Evolutionary conservation across 73 alveolate species (phyloP), one percentile per base, ranked within the genome.

Genomic region (Stentor coeruleus): DNA sequence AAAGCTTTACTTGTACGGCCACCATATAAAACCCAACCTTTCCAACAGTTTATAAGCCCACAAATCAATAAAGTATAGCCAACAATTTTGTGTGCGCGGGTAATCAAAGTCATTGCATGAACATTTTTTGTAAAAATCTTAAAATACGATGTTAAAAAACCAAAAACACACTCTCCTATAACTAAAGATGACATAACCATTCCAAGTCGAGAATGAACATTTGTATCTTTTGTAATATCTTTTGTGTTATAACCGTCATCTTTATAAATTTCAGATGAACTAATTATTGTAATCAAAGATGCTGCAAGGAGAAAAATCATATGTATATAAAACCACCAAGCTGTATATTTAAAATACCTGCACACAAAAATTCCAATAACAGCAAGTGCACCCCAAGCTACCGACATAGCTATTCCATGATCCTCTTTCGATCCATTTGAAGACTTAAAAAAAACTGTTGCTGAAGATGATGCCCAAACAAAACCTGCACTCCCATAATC

Each of bases 21-120:
- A 26, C 37, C 79, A 66, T 66, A 66, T 33, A 66, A 66, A 11
- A 28, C 79, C 79, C 79, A 66, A 15, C 79, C 79, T 28, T 28
- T 20, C 37, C 37, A 20, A 66, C 37, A 20, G 37, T 66, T 66
- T 26, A 26, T 15, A 66, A 66, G 79, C n/a, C 40, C 79, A 20
- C 49, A 20, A 33, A 66, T 66, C 2, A 66, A 66, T 2, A 66
- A 66, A 20, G 40, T 40, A 20, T 31, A 66, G 20, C 79, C 79
- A 31, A 66, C 79, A 1, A 33, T 40, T 31, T 33, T 37, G 33
- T 66, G 79, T 31, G 37, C n/a, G n/a, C 37, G n/a, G n/a, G 26
- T 66, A 20, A 31, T 15, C n/a, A 20, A 26, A 66, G 39, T 14
- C n/a, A 33, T 66, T 11, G 79, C 2, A 66, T 20, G 41, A 1